Base-by-base conservation (phyloP, 805 yeast species). In the Lipomyces lipofer region DNA sequence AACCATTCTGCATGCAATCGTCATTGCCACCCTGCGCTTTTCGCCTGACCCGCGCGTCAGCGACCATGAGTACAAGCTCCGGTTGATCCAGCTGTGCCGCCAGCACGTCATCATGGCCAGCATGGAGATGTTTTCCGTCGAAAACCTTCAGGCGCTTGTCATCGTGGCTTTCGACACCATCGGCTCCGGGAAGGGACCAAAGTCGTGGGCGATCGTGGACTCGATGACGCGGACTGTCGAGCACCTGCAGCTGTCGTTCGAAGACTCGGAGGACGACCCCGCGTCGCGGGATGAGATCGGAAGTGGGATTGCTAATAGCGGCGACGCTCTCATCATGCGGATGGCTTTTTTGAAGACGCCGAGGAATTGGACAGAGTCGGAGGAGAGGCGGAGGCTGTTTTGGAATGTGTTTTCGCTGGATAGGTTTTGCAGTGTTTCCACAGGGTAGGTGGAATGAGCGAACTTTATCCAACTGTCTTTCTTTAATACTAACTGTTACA, bases 171-270 rank as follows among this genome's bases (percentile, higher is more conserved):
- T 51, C 28, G 52, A 51, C 15, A 39, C 55, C 4, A 51, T 51
- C 8, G 51, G 51, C 2, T 49, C 50, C 4, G 55, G 51, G 17
- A 15, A 43, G 21, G 50, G 55, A 3, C 55, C 51, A 35, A 47
- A 30, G 21, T 39, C 49, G 29, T 46, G 55, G 51, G 55, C 55
- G 2, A 9, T 51, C 6, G 51, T 51, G 13, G 50, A 47, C 21
- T 47, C 55, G 13, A 51, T 47, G 51, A 46, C 50, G 7, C 46
- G 55, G 2, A 47, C 55, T 28, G 53, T 51, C 3, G 55, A 51
- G 30, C 55, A 51, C 27, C 36, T 51, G 13, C 51, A 47, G 2
- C 40, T 51, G 10, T 30, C 44, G 17, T 21, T 51, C 21, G 55
- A 51, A 24, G 55, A 51, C 10, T 46, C 45, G 28, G 52, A 49